Percentiles rank a stretch among this genome's conserved stretches.
These are phyloP conservation scores for Biscogniauxia marginata DNA, from an alignment of 2,329 filamentous ascomycete genomes.

Conservation along the genomic window DNA sequence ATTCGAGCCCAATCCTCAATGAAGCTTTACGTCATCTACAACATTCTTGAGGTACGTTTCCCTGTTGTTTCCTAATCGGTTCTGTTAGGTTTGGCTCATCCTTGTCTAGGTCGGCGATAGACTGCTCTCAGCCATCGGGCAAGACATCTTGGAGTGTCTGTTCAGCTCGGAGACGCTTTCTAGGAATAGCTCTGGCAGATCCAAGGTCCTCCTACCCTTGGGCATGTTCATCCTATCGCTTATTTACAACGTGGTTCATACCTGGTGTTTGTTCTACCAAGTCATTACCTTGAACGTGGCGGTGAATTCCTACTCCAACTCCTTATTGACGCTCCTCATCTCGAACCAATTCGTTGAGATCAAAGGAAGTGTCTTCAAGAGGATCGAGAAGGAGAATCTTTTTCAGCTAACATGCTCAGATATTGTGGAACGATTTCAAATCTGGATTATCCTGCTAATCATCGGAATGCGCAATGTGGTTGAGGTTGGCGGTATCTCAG, in stretches of 20 bases:
- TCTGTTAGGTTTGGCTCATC: not conserved
- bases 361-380: slow-evolving; percentile 97
- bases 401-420: slow-evolving; percentile 97
- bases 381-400: slow-evolving; percentile 95
- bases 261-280: slow-evolving; percentile 89
- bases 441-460: slow-evolving; percentile 96
- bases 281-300: slow-evolving; percentile 97
- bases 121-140: slow-evolving; percentile 84
- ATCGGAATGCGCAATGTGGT: slow-evolving; percentile 96
- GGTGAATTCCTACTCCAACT: slow-evolving; percentile 98
- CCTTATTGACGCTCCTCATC: slow-evolving; percentile 83
- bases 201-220: slow-evolving; percentile 83
- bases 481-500: slow-evolving; percentile 82
- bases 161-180: slow-evolving; percentile 93
- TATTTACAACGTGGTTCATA: slow-evolving; percentile 83
- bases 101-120: slow-evolving; percentile 69
- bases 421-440: slow-evolving; percentile 93
- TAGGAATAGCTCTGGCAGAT: slow-evolving; percentile 81
- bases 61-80: not conserved
- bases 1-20: slow-evolving; percentile 95
- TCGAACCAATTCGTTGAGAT: slow-evolving; percentile 99
- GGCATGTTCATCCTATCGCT: slow-evolving; percentile 89
- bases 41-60: slow-evolving; percentile 73
- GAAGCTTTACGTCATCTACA: slow-evolving; percentile 98
- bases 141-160: slow-evolving; percentile 93